Percentiles rank a stretch among this genome's conserved stretches.
Evolutionary conservation across 176 grass and related monocot genomes (phyloP).

Genomic region (Melocanna baccifera): DNA sequence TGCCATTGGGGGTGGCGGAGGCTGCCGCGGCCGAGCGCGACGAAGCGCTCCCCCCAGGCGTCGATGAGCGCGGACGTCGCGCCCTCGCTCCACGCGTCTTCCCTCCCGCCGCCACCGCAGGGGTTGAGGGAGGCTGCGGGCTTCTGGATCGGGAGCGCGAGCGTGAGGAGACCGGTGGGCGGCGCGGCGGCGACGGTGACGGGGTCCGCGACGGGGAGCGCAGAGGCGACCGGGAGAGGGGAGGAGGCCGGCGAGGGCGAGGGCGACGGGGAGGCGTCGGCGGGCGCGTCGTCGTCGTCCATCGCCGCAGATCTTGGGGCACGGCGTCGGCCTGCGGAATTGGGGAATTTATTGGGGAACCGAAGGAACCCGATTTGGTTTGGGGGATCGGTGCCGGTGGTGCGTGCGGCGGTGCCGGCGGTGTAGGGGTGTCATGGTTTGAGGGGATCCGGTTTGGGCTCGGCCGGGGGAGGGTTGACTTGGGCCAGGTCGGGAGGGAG

Average conservation of each 20-base stretch:
- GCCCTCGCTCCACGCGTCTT: constrained; percentile 98
- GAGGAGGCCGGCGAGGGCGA: background rate
- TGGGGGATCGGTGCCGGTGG: constrained; percentile 33
- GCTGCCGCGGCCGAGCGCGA: constrained; percentile 90
- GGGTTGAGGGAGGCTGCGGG: constrained; percentile 29
- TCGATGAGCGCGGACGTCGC: constrained; percentile 86
- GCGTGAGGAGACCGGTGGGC: constrained; percentile 35
- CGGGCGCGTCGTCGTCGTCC: constrained; percentile 40
- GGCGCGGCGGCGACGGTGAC: constrained; percentile 50
- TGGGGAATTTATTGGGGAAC: constrained; percentile 6
- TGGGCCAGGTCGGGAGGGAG: constrained; percentile 47
- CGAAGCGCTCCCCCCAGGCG: constrained; percentile 89
- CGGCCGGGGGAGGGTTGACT: constrained; percentile 25
- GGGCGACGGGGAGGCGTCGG: constrained; percentile 26
- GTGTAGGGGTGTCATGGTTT: constrained; percentile 47
- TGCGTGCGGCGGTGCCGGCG: constrained; percentile 65
- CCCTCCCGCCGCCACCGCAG: constrained; percentile 46
- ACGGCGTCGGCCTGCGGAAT: background rate
- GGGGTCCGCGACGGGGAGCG: constrained; percentile 41
- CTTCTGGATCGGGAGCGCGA: constrained; percentile 73
- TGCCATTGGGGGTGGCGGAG: constrained; percentile 97
- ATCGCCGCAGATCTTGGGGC: constrained; percentile 19
- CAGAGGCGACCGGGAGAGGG: background rate
- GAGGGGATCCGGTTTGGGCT: constrained; percentile 40
- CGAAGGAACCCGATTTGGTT: constrained; percentile 18